Conservation (phyloP, 2,329 filamentous ascomycete genomes). For the Neonectria coccinea region DNA sequence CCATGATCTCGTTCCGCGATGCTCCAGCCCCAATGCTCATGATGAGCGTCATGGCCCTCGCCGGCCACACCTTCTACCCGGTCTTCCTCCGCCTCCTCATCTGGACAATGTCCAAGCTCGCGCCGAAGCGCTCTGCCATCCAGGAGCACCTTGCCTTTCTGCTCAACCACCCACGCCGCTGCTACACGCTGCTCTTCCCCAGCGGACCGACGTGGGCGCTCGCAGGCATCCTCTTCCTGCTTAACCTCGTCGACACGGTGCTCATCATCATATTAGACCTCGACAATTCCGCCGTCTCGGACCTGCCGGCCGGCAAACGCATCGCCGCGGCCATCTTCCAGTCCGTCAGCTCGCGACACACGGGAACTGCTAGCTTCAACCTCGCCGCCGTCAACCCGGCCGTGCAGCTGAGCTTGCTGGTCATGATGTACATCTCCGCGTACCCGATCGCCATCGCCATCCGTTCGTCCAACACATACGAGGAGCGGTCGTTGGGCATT, state of each 20-base stretch:
- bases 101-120: constrained; percentile 64
- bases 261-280: constrained; percentile 66
- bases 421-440: constrained; percentile 75
- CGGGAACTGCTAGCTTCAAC: constrained; percentile 62
- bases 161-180: constrained; percentile 71
- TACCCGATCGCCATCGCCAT: constrained; percentile 72
- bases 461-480: constrained; percentile 70
- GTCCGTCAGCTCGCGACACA: constrained; percentile 61
- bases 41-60: constrained; percentile 62
- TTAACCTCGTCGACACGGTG: constrained; percentile 67
- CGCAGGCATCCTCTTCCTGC: constrained; percentile 59
- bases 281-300: constrained; percentile 61
- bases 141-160: constrained; percentile 65
- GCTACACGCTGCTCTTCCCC: constrained; percentile 73
- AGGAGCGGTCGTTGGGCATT: constrained; percentile 70
- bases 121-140: constrained; percentile 53
- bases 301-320: constrained; percentile 58
- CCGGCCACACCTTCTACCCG: constrained; percentile 68
- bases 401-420: constrained; percentile 68
- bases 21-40: constrained; percentile 58
- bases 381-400: constrained; percentile 63
- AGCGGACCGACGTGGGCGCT: constrained; percentile 70
- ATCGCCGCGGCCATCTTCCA: constrained; percentile 70
- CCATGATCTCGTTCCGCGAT: constrained; percentile 62
- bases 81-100: constrained; percentile 68